Conservation (phyloP, 805 yeast species). For the Maudiozyma serrabonitensis region DNA sequence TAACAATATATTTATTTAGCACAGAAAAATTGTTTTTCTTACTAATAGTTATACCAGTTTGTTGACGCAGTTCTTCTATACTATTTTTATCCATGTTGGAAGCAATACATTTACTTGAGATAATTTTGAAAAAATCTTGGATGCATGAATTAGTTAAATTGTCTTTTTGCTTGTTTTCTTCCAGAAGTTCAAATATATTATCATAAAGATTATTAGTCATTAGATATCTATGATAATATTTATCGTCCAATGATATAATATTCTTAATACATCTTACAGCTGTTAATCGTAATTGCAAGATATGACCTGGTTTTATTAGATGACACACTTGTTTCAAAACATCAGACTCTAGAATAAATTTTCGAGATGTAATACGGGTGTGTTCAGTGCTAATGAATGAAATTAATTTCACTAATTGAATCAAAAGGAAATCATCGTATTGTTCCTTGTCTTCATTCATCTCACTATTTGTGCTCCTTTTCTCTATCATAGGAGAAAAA, state of each 20-base stretch:
- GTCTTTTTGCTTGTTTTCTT: conserved; percentile 39
- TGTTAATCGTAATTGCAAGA: conserved; percentile 50
- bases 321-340: conserved; percentile 47
- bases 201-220: conserved; percentile 44
- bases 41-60: conserved; percentile 1
- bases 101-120: conserved; percentile 20
- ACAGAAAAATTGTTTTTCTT: conserved; percentile 19
- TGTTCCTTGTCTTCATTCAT: conserved; percentile 1
- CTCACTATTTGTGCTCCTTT: conserved; percentile 7
- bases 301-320: conserved; percentile 32
- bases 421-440: conserved; percentile 36
- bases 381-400: conserved; percentile 61
- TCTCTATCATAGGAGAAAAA: conserved; percentile 39
- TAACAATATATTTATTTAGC: conserved; percentile 25
- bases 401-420: conserved; percentile 60
- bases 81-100: background rate
- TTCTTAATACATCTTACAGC: conserved; percentile 61
- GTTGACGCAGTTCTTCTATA: background rate
- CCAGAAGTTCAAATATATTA: conserved; percentile 40
- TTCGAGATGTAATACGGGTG: conserved; percentile 44
- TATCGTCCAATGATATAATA: conserved; percentile 54
- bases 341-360: conserved; percentile 52
- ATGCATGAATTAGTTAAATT: conserved; percentile 69
- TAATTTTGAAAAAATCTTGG: conserved; percentile 52
- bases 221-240: conserved; percentile 46